Conservation (phyloP, 1,139 yeast species). For the Debaryomyces robertsiae region DNA sequence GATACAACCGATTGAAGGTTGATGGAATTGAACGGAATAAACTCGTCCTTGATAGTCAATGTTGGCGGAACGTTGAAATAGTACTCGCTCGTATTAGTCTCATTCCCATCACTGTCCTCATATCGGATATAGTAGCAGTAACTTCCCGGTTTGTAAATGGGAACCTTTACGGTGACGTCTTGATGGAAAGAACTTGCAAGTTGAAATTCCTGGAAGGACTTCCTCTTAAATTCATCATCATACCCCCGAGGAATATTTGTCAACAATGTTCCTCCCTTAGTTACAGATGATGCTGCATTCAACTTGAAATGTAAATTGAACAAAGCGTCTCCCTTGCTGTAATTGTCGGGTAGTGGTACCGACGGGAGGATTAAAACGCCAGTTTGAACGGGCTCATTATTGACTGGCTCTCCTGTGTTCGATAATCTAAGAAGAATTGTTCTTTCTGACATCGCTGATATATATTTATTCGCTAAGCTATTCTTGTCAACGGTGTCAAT, state of each 20-base stretch:
- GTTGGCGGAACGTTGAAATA: conserved; percentile 86
- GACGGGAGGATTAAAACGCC: conserved; percentile 73
- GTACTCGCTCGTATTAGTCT: conserved; percentile 52
- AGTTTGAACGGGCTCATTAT: conserved; percentile 41
- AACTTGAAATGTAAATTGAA: conserved; percentile 63
- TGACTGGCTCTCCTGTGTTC: conserved; percentile 60
- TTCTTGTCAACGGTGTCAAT: too few species aligned
- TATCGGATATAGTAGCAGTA: conserved; percentile 67
- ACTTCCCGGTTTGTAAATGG: conserved; percentile 76
- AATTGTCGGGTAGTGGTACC: conserved; percentile 44
- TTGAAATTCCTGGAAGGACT: conserved; percentile 50
- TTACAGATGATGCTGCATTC: conserved; percentile 72
- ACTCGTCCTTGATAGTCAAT: conserved; percentile 55
- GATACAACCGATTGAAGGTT: conserved; percentile 85
- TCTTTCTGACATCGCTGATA: conserved; percentile 12
- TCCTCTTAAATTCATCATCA: conserved; percentile 54
- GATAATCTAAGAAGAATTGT: conserved; percentile 52
- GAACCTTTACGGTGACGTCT: conserved; percentile 63
- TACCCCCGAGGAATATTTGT: conserved; percentile 67
- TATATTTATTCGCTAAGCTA: too few species aligned
- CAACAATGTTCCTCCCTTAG: conserved; percentile 70
- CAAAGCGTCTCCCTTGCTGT: conserved; percentile 45
- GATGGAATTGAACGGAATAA: conserved; percentile 75
- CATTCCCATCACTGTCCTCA: conserved; percentile 31
- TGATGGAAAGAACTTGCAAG: conserved; percentile 54